These are phyloP conservation scores for Acer yangbiense DNA, from an alignment of 345 rosid genomes.

Conservation along the genomic window DNA sequence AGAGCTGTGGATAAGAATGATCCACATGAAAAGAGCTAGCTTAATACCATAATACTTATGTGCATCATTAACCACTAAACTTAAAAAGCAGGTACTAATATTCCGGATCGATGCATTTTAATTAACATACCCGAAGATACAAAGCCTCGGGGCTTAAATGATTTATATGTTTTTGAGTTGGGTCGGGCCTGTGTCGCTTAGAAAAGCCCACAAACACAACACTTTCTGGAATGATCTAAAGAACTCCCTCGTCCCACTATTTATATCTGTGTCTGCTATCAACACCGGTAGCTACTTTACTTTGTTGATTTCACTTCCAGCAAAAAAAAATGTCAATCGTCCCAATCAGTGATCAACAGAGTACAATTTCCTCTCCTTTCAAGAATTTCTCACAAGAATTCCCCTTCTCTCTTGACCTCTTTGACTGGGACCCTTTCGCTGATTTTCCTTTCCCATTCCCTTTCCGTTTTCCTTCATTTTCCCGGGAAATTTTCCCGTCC, in stretches of 20 bases:
- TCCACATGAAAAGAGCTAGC: no score
- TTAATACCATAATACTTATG: no score
- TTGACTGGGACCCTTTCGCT: neutral
- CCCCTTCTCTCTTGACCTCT: neutral
- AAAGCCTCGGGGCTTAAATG: no score
- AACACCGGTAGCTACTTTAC: neutral
- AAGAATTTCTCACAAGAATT: neutral
- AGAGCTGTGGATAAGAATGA: no score
- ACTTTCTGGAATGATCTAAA: constrained; percentile 1
- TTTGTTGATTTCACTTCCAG: neutral
- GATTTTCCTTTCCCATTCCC: constrained; percentile 9
- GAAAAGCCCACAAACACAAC: neutral
- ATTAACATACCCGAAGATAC: no score
- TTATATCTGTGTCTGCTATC: neutral
- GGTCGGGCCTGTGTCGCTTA: neutral
- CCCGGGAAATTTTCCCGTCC: neutral
- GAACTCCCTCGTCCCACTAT: no score
- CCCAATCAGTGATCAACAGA: neutral
- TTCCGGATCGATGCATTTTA: no score
- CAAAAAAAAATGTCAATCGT: constrained; percentile 13
- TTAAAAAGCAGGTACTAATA: no score
- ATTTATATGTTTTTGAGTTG: neutral
- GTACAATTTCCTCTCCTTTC: neutral
- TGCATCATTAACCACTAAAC: no score
- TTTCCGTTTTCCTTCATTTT: constrained; percentile 2